Base-by-base conservation (phyloP, 345 rosid species). In the Luvunga scandens region DNA sequence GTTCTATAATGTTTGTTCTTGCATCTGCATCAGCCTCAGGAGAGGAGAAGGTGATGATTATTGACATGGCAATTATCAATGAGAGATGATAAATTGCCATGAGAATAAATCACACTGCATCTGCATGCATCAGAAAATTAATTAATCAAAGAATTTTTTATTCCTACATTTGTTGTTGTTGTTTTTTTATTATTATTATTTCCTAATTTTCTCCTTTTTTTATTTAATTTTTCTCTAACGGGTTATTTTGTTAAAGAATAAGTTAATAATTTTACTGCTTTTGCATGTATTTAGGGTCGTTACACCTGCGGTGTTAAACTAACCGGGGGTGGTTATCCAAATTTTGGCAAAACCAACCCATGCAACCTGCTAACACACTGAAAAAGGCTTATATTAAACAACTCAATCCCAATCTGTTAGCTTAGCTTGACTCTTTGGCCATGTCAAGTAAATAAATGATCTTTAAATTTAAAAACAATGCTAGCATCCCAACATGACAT, bases 1-100 rank as follows among this genome's bases (percentile, higher is more conserved):
- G 87, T 8, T 77, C 77, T 6, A 86, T 80, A 27, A 85, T 59
- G 59, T 85, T 85, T 6, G 75, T 55, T 75, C 86, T 73, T 0
- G 86, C 72, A 76, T 83, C 75, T 38, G 86, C 80, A 5, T 62
- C 62, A 0, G 39, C 69, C 6, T 30, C 67, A 55, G 67, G 81
- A 48, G 79, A 53, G 21, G 22, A 1, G 57, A 14, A 4, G 7
- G 22, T 53, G 21, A 53, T 53, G 57, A 53, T 53, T 19, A 6
- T 53, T 16, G 57, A 16, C 53, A 77, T 25, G 27, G 79, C 22
- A 28, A 81, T 18, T 74, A 77, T 65, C 56, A 76, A 75, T 48
- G 80, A 42, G 48, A 79, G 62, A 66, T 75, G 69, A 75, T 27
- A 16, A 69, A 55, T 67, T 70, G 73, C 79, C 81, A 82, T 78